Evolutionary conservation across 306 rosid genomes (phyloP).

Genomic region (Castanopsis chinensis): DNA sequence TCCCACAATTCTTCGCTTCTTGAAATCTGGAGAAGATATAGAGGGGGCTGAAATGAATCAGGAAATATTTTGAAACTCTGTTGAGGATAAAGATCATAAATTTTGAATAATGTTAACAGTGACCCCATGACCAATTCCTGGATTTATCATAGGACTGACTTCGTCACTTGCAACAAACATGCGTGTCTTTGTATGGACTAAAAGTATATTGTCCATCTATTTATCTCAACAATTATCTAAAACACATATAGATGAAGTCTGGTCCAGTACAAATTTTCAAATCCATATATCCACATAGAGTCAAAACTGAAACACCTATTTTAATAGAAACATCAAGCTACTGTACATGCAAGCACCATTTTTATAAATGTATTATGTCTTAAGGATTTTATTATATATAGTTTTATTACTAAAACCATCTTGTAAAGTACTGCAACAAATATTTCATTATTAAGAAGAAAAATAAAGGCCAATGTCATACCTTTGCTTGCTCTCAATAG

Average conservation of each 20-base stretch:
- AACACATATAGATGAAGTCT: background rate
- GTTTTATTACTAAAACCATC: conserved; percentile 2
- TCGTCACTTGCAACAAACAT: background rate
- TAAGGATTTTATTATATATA: background rate
- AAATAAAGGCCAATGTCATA: conserved; percentile 23
- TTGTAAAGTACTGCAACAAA: conserved; percentile 2
- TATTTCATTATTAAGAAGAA: background rate
- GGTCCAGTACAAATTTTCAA: background rate
- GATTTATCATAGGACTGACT: background rate
- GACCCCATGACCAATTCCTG: background rate
- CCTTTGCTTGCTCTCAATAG: conserved; percentile 71
- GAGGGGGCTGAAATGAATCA: conserved; percentile 15
- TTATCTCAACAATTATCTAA: background rate
- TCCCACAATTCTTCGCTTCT: conserved; percentile 55
- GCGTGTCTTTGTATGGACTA: background rate
- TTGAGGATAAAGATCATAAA: conserved; percentile 4
- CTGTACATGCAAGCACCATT: background rate
- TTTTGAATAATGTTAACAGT: background rate
- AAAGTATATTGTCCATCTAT: background rate
- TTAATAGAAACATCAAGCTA: background rate
- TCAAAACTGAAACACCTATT: background rate
- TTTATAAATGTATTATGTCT: background rate
- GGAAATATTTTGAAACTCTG: conserved; percentile 6
- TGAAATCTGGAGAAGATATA: conserved; percentile 45
- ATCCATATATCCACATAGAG: background rate